Evolutionary conservation across 805 yeast species (phyloP), one percentile per base, ranked within the genome.

Genomic region (Metschnikowia santaceciliae): DNA sequence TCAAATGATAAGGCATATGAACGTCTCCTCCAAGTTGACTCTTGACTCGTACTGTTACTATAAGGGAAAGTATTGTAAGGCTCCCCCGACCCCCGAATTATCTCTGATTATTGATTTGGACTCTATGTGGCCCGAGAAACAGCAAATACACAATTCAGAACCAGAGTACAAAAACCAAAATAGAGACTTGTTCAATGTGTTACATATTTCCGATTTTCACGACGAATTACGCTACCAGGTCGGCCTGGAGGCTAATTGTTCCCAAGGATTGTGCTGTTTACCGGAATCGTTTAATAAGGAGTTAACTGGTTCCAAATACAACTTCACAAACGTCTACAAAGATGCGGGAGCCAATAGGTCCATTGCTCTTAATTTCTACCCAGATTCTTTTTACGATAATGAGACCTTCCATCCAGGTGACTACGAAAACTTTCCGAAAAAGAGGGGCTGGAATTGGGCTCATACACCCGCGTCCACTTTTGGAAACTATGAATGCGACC

Each of bases 121-220:
- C 32, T 52, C 66, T 2, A 58, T 66, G 61, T 72, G 75, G 76
- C 76, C 77, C 1, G 57, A 54, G 4, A 72, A 72, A 58, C 60
- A 67, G 36, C 55, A 47, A 6, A 33, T 61, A 41, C 60, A 67
- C 53, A 47, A 52, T 30, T 47, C 52, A 14, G 68, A 69, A 50
- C 76, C 77, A 13, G 54, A 42, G 10, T 71, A 69, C 58, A 60
- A 65, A 51, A 58, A 56, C 22, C 15, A 33, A 11, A 46, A 65
- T 32, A 53, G 62, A 19, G 63, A 75, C 50, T 69, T 74, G 1
- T 80, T 83, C 65, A 80, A 82, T 52, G 89, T 83, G 4, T 69
- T 85, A 53, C 91, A 85, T 57, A 59, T 85, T 32, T 77, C 85
- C 17, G 90, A 85, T 61, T 80, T 84, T 65, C 90, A 85, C 64